These are phyloP conservation scores for Daphne laureola DNA, from an alignment of 441 rosid species.

Conservation along the genomic window DNA sequence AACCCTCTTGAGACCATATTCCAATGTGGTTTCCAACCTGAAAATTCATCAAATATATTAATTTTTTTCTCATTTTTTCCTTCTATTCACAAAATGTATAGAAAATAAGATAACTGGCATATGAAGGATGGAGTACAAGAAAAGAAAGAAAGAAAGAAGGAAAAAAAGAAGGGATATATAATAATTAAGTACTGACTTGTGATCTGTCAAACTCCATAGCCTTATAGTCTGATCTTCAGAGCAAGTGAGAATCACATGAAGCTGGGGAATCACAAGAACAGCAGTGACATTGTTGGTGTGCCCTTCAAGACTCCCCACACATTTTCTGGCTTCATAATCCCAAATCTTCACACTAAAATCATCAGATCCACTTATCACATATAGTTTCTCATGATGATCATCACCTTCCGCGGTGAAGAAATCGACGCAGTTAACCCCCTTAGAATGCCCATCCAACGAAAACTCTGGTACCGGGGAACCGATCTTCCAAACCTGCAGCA, in stretches of 20 bases:
- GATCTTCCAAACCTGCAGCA: conserved; percentile 60
- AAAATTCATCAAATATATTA: conserved; percentile 2
- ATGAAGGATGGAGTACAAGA: background rate
- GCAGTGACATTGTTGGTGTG: conserved; percentile 87
- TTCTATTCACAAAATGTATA: too few relatives aligned
- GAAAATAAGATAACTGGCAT: too few relatives aligned
- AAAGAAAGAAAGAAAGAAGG: background rate
- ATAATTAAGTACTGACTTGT: conserved; percentile 38
- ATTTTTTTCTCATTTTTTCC: too few relatives aligned
- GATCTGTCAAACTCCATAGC: conserved; percentile 74
- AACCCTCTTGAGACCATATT: conserved; percentile 86
- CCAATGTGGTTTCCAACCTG: conserved; percentile 88
- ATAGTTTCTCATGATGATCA: conserved; percentile 15
- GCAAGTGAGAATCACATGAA: conserved; percentile 70
- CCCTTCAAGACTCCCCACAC: conserved; percentile 77
- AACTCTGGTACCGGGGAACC: conserved; percentile 46
- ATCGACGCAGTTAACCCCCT: conserved; percentile 66
- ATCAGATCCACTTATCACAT: conserved; percentile 71
- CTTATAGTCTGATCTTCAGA: conserved; percentile 86
- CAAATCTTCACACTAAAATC: conserved; percentile 78
- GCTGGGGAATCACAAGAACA: conserved; percentile 74
- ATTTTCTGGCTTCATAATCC: conserved; percentile 79
- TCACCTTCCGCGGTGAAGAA: conserved; percentile 37
- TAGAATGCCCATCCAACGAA: conserved; percentile 55
- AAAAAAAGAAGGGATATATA: too few relatives aligned